Conservation (phyloP, 371 early-diverging fungal genomes). For the Mucor circinelloides region DNA sequence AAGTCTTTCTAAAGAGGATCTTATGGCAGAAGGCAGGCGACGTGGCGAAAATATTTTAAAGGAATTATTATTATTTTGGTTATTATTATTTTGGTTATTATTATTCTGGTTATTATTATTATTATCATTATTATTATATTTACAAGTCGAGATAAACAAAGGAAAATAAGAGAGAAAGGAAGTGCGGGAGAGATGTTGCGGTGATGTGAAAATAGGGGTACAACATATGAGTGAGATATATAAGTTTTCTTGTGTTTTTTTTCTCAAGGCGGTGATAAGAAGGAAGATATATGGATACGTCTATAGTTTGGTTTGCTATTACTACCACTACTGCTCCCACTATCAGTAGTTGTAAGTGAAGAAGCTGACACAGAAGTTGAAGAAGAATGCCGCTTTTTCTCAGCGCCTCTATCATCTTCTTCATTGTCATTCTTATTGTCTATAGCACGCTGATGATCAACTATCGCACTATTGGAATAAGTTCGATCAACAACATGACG, state of each 20-base stretch:
- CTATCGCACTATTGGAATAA: slow-evolving; percentile 5
- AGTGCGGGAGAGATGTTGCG: not conserved
- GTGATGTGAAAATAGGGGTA: not conserved
- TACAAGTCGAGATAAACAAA: not conserved
- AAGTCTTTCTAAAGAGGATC: not conserved
- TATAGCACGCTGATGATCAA: slow-evolving; percentile 2
- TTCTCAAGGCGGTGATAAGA: slow-evolving; percentile 8
- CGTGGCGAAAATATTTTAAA: not conserved
- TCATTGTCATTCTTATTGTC: not conserved
- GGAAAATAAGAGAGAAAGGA: not conserved
- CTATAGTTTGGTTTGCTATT: slow-evolving; percentile 11
- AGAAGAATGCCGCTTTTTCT: not conserved
- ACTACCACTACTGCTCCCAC: not conserved
- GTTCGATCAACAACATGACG: slow-evolving; percentile 16
- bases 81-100: not conserved
- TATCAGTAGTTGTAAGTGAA: not conserved
- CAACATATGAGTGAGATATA: not conserved
- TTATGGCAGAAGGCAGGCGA: not conserved
- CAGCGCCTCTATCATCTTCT: not conserved
- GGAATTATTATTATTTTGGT: not conserved
- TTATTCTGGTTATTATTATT: not conserved
- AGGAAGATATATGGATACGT: slow-evolving; percentile 28
- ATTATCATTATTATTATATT: not conserved
- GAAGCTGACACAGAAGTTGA: not conserved
- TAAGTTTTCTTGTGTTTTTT: not conserved